A percentile compares a stretch with the other conserved stretches of the same genome.
phyloP scores from a whole-genome alignment of 2,329 filamentous ascomycete species.

The Sarocladiaceae sp. region DNA sequence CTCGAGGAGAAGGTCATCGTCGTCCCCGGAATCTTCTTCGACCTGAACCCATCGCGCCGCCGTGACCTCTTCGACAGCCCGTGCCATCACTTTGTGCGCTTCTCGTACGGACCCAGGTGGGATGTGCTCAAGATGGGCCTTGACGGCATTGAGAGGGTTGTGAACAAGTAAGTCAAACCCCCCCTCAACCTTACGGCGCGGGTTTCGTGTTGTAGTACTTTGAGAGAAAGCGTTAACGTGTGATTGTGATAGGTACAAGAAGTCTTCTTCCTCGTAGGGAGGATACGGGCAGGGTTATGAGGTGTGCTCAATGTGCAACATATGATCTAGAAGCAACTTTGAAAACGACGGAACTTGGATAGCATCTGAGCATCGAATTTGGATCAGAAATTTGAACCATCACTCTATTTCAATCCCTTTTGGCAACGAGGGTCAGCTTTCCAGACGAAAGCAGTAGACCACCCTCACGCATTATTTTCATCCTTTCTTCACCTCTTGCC shows the following conservation, averaged over 20 bases:
- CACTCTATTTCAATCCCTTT: too few relatives aligned
- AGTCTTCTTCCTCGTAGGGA: constrained; percentile 1
- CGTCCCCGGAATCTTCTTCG: constrained; percentile 96
- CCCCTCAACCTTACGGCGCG: too few relatives aligned
- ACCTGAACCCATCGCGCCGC: constrained; percentile 83
- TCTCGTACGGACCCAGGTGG: constrained; percentile 80
- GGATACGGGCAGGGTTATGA: not conserved
- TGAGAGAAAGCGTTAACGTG: too few relatives aligned
- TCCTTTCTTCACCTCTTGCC: constrained; percentile 12
- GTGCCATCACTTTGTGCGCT: constrained; percentile 84
- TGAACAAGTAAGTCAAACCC: constrained; percentile 59
- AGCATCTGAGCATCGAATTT: too few relatives aligned
- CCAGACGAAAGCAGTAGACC: too few relatives aligned
- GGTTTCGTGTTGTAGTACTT: too few relatives aligned
- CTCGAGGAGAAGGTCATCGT: constrained; percentile 93
- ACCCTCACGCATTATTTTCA: not conserved
- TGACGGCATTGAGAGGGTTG: constrained; percentile 77
- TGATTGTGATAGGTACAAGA: constrained; percentile 4
- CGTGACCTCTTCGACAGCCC: constrained; percentile 90
- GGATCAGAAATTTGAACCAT: too few relatives aligned
- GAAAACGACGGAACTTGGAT: too few relatives aligned
- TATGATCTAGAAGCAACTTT: too few relatives aligned
- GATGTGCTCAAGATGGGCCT: constrained; percentile 71
- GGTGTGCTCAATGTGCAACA: not conserved
- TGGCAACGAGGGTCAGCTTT: too few relatives aligned